Base-by-base conservation (phyloP, 352 stramenopile genomes). In the Phytophthora quininea region DNA sequence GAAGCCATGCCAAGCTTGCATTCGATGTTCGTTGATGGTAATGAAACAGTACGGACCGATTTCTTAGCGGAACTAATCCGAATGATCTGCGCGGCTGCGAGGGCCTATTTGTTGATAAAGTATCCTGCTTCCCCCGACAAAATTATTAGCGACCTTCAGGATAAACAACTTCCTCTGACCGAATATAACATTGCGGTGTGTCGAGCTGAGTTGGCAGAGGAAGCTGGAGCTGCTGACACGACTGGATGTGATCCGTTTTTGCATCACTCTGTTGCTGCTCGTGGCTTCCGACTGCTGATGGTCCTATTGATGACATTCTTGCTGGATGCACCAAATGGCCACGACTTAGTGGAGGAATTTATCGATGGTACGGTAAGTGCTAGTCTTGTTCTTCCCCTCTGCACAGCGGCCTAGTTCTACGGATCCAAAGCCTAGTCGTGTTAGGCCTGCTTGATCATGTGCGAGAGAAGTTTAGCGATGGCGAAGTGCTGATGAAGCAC, bases 1-100 rank as follows among this genome's bases (percentile, higher is more conserved):
- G 62, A 62, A 35, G 71, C 66, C 2, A 89, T 89, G 80, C 54
- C 80, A 35, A 77, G 67, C 40, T 67, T 89, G 12, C 65, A 77
- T 32, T 68, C 30, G 8, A 64, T 79, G 37, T 45, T 83, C 24
- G 30, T 71, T 1, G 67, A 67, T 1, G 64, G 62, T 19, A 79
- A 63, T 30, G 79, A 86, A 14, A 88, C 86, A 42, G 62, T 89
- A 32, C 73, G 82, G n/a, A 55, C 58, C 24, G 82, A 90, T 31
- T 77, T 92, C 8, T 50, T 92, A 29, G 80, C 89, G 43, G 84
- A 92, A 40, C 46, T 92, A 3, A 74, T 65, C 0, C 67, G 86
- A 11, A 38, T 90, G 14, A 73, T 74, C 27, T 92, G 80, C 43
- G 63, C 77, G 12, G 80, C 70, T 37, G 74, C 75, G n/a, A 79